A percentile compares a stretch with the other conserved stretches of the same genome.
phyloP scores from a whole-genome alignment of 495 filamentous ascomycete genomes.

The Neurospora pannonica region DNA sequence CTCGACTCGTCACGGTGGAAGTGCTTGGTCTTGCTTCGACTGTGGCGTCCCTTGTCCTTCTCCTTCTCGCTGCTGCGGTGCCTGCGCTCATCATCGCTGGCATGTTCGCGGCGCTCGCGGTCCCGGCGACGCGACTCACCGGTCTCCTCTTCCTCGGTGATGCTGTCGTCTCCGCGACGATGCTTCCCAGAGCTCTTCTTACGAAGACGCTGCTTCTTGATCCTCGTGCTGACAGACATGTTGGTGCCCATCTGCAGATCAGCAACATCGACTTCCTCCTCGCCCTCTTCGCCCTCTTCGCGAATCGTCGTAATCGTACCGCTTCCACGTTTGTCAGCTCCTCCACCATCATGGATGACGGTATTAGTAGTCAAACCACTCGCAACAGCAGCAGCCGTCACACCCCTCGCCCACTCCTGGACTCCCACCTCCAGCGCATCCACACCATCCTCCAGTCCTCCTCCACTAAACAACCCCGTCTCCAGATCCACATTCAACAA shows the following conservation, averaged over 20 bases:
- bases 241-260: conserved; percentile 21
- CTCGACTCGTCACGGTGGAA: conserved; percentile 21
- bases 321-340: background rate
- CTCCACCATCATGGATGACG: conserved; percentile 17
- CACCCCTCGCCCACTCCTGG: conserved; percentile 39
- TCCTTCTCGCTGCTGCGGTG: conserved; percentile 6
- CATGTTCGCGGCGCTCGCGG: conserved; percentile 12
- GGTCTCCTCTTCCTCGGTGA: conserved; percentile 8
- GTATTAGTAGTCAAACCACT: conserved; percentile 3
- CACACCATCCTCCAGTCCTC: conserved; percentile 23
- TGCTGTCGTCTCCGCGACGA: conserved; percentile 1
- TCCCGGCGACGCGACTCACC: conserved; percentile 11
- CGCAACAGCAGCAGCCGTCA: conserved; percentile 38
- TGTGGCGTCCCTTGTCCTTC: conserved; percentile 14
- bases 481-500: conserved; percentile 34
- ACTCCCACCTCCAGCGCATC: conserved; percentile 23
- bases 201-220: conserved; percentile 37
- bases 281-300: conserved; percentile 12
- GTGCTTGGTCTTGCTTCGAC: conserved; percentile 23
- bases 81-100: conserved; percentile 3
- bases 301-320: conserved; percentile 7
- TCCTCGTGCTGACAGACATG: conserved; percentile 34
- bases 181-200: conserved; percentile 31
- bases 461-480: conserved; percentile 20
- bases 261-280: background rate